Evolutionary conservation across 192 early-diverging fungal genomes (phyloP), one percentile per base, ranked within the genome.

Genomic region (Coemansia sp.): DNA sequence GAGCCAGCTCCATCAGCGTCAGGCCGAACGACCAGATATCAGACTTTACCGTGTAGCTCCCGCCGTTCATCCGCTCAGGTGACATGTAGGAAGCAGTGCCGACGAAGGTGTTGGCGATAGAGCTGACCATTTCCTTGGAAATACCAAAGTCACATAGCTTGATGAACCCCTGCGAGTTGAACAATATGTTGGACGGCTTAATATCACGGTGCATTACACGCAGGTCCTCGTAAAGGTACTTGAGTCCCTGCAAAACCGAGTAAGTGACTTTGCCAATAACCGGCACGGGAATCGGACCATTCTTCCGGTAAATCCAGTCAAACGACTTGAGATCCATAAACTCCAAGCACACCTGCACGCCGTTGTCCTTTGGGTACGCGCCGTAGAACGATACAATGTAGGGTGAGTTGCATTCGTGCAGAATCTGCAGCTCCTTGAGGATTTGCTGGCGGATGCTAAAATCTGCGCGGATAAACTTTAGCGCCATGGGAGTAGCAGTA

Each of bases 351-450:
- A 98, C 91, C 19, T 87, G 91, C 57, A 99, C 87, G 37, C 85
- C 87, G 34, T 82, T 83, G 25, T 91, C 90, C 55, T 83, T 86
- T 57, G 89, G 80, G 62, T 93, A 99, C 13, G 97, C 93, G 34
- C 97, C 97, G 64, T 95, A 99, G 67, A 94, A 99, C 30, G 89
- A 89, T 27, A 99, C 94, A 63, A 98, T 98, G 64, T 96, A 91
- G 56, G 88, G 87, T 33, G 90, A 92, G 63, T 91, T 91, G 77
- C 95, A 98, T 60, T 94, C 92, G 69, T 95, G 92, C 71, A 98
- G 83, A 68, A 98, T 92, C 67, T 93, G 88, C 49, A 99, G 84
- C 71, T 99, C 97, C 41, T 93, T 88, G 62, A 94, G 78, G 53
- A 99, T 92, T 73, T 94, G 91, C 77, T 91, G 92, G 64, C 80